Conservation (phyloP, 2,329 filamentous ascomycete genomes). For the Arthrinium phaeospermum region DNA sequence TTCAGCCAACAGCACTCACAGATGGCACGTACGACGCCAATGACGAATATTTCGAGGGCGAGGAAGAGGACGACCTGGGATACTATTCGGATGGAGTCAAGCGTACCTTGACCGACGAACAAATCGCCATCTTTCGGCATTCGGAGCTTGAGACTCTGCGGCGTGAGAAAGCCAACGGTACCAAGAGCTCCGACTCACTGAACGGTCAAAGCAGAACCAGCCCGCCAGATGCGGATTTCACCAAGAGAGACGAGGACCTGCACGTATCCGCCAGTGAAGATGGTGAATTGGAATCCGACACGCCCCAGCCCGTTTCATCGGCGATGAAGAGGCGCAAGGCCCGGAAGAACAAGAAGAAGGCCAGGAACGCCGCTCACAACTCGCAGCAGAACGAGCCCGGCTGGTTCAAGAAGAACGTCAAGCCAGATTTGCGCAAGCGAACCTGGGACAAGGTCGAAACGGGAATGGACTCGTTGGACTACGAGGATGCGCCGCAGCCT, state of each 20-base stretch:
- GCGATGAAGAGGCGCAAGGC: conserved; percentile 41
- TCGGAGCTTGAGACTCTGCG: conserved; percentile 81
- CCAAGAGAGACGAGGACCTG: conserved; percentile 21
- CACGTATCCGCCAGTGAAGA: conserved; percentile 33
- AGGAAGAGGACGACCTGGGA: conserved; percentile 73
- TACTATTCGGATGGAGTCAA: conserved; percentile 88
- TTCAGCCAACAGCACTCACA: conserved; percentile 36
- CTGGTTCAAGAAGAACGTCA: conserved; percentile 36
- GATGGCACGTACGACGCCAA: conserved; percentile 38
- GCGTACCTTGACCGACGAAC: conserved; percentile 87
- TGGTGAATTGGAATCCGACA: conserved; percentile 41
- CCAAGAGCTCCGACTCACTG: neutral
- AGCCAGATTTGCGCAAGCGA: conserved; percentile 68
- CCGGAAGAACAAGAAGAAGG: conserved; percentile 45
- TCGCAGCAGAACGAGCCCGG: conserved; percentile 20
- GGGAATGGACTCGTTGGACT: conserved; percentile 65
- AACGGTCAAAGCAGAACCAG: conserved; percentile 28
- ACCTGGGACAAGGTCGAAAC: conserved; percentile 71
- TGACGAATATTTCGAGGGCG: conserved; percentile 46
- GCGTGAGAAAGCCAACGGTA: conserved; percentile 51
- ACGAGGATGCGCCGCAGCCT: conserved; percentile 58
- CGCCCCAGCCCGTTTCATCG: conserved; percentile 31
- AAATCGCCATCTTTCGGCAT: conserved; percentile 89
- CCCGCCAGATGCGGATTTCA: conserved; percentile 22
- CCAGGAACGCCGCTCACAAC: conserved; percentile 44